Evolutionary conservation across 2,329 filamentous ascomycete genomes (phyloP), one percentile per base, ranked within the genome.

Genomic region (Chaetomium sp.): DNA sequence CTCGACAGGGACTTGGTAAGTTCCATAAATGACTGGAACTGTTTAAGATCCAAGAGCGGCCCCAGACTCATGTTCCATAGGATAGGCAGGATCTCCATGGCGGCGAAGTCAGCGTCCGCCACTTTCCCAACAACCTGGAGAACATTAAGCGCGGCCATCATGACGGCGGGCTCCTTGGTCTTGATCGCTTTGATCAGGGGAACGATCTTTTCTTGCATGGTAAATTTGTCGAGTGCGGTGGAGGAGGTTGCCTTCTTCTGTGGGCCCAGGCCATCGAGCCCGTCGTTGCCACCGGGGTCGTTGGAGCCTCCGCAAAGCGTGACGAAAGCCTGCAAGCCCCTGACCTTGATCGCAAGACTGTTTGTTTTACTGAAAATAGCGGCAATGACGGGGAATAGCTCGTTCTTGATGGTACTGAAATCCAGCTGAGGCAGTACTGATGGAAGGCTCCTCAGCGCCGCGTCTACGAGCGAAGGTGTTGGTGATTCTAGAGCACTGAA

Each of bases 141-240:
- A 0, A 97, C 92, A 62, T 89, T 89, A 38, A 98, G 81, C 0
- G 93, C 90, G 6, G 94, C 93, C 82, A 98, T 90, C 91, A 98
- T 98, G 10, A 99, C 95, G 8, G 93, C 93, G 0, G 95, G 95
- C 75, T 99, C 95, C 75, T 97, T 98, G 0, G 95, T 99, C 78
- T 97, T 98, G 79, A 99, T 98, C 1, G 84, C 93, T 73, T 91
- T 93, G 66, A 99, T 83, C 4, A 98, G 80, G 0, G 95, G 95
- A 0, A 98, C 86, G 38, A 99, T 91, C 80, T 97, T 98, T 75
- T 99, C 95, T 75, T 99, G 95, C 79, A 99, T 94, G 0, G 95
- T 98, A 74, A 95, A 98, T 76, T 98, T 98, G 79, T 99, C 95
- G 31, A 99, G 81, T 3, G 94, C 93, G 1, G 88, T 92, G 0